Evolutionary conservation across 2,329 filamentous ascomycete genomes (phyloP), one percentile per base, ranked within the genome.

Genomic region (Meredithiella fracta): DNA sequence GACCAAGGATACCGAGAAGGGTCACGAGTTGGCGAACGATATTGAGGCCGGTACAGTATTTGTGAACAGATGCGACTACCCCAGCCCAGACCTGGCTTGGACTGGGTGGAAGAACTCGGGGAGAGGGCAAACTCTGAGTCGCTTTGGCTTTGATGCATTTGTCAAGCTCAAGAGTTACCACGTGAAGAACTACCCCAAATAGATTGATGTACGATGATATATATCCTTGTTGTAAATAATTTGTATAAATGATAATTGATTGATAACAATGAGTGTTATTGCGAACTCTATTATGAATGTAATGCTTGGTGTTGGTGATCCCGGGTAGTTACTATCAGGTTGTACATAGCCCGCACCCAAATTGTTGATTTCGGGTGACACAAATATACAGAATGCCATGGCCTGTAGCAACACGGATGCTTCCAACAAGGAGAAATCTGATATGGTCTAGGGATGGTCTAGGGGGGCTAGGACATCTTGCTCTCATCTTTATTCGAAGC

Each of bases 41-140:
- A 80, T 97, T 51, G 90, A 96, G 67, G 90, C 91, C 49, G 91
- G 91, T 44, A 97, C 91, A 1, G 90, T 96, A 51, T 97, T 96
- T 70, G 86, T 97, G 64, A 97, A 97, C 68, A 80, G 91, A 63
- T 89, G 86, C 65, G 91, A 97, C 68, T 97, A 80, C 68, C 91
- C 91, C 51, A 88, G 84, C 67, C 88, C 91, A 60, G 88, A 94
- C 68, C 78, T 94, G 62, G 88, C 89, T n/a, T 94, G 88, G 88
- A 92, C 90, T 1, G 91, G 91, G 9, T 96, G 89, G 89, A 97
- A 97, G 74, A 89, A 95, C 67, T 95, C 89, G 59, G 91, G 91
- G 61, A 90, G 86, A 68, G 91, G 91, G 22, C 84, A 90, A 63
- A 96, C 90, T 8, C 71, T 97, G 63, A 92, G 88, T 70, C 82